Evolutionary conservation across 176 grass and related monocot genomes (phyloP), one percentile per base, ranked within the genome.

Genomic region (Triticum dicoccoides): DNA sequence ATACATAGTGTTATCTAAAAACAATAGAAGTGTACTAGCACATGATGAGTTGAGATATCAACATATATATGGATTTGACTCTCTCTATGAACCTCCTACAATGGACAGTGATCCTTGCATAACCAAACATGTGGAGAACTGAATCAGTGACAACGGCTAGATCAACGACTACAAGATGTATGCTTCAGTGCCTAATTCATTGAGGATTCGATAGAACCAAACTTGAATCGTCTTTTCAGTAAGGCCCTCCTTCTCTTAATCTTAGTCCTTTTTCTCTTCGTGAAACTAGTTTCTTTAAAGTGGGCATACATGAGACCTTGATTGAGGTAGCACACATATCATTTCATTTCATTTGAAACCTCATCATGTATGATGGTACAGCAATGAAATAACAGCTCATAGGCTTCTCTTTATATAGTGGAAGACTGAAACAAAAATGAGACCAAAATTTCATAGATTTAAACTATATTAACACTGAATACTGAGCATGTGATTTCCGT

Each of bases 61-160:
- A 63, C 69, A 42, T 29, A 45, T 61, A 62, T 25, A 63, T 66
- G 64, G 42, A 82, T 65, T 65, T 42, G 82, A 83, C 68, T 30
- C 14, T 39, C 61, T 20, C 29, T 30, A 30, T 30, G 29, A 30
- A 30, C 29, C 29, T 30, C 35, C 52, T 5, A 5, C 32, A 67
- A 25, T 77, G 68, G 71, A 76, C 21, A 84, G 38, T 39, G 70
- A 65, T 72, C 59, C 23, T 80, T 45, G 51, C 17, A 20, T 42
- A 41, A 74, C 35, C 52, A 74, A 62, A 45, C 23, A 41, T 84
- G 54, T 29, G 37, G n/a, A 83, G 23, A 49, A 76, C 23, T 10
- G 25, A 49, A 84, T 64, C 69, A 76, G 14, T 17, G 8, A 24
- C 10, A 49, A 65, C 51, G 14, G 37, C 65, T 61, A 30, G 6